Percentiles rank a stretch among this genome's conserved stretches.
These are phyloP conservation scores for Tephrocybe sp. DNA, from an alignment of 768 basidiomycete genomes.

Conservation along the genomic window DNA sequence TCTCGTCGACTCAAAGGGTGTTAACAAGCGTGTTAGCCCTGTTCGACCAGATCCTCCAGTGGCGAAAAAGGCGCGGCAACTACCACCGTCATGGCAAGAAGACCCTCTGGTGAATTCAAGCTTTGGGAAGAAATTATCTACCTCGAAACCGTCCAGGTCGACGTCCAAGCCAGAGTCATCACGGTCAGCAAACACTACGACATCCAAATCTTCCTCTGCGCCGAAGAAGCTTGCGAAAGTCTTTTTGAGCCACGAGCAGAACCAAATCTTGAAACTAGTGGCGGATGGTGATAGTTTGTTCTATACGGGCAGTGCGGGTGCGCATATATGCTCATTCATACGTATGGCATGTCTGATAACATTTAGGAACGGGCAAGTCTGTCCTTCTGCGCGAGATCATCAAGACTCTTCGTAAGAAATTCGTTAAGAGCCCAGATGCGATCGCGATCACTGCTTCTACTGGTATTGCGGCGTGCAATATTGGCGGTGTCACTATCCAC, in stretches of 20 bases:
- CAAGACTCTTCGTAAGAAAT: slow-evolving; percentile 58
- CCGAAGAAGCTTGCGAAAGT: slow-evolving; percentile 41
- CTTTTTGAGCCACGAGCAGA: slow-evolving; percentile 84
- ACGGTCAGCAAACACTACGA: slow-evolving; percentile 11
- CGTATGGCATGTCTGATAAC: not conserved
- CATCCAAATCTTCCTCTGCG: slow-evolving; percentile 17
- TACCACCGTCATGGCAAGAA: slow-evolving; percentile 52
- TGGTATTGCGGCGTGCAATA: slow-evolving; percentile 97
- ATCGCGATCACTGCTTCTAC: slow-evolving; percentile 89
- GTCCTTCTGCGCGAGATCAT: slow-evolving; percentile 94
- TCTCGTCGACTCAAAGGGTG: slow-evolving; percentile 25
- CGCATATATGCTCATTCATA: slow-evolving; percentile 15
- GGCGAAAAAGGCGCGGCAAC: slow-evolving; percentile 53
- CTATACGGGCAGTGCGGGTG: slow-evolving; percentile 97
- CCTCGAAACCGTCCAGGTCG: slow-evolving; percentile 10
- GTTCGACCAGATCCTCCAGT: slow-evolving; percentile 25
- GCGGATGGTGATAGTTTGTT: slow-evolving; percentile 76
- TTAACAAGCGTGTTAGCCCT: slow-evolving; percentile 40
- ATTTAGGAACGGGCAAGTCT: slow-evolving; percentile 91
- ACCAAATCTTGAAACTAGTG: slow-evolving; percentile 77
- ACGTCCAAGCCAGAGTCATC: slow-evolving; percentile 6
- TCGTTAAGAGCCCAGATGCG: slow-evolving; percentile 57
- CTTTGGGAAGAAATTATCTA: slow-evolving; percentile 22
- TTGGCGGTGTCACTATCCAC: slow-evolving; percentile 94
- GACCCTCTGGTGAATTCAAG: slow-evolving; percentile 36